phyloP scores from a whole-genome alignment of 345 rosid species.

The Diplotaxis tenuifolia region DNA sequence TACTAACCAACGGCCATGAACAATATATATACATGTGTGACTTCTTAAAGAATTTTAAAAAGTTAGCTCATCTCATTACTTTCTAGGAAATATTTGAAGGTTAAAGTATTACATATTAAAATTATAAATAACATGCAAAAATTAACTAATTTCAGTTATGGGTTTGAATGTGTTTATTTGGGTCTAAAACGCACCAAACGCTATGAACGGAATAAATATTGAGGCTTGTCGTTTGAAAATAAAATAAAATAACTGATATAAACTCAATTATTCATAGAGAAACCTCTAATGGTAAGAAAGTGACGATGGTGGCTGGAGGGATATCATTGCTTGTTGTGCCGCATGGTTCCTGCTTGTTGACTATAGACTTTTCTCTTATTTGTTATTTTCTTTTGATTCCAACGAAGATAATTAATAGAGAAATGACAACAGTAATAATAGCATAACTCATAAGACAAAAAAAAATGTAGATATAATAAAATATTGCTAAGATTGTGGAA shows the following conservation, averaged over 20 bases:
- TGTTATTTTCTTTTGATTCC: slow-evolving; percentile 12
- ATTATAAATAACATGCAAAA: background rate
- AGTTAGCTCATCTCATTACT: background rate
- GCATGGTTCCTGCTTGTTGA: slow-evolving; percentile 38
- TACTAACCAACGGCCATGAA: background rate
- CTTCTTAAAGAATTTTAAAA: background rate
- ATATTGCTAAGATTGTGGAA: background rate
- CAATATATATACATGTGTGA: background rate
- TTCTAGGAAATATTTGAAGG: background rate
- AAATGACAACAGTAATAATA: background rate
- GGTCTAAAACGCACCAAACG: slow-evolving; percentile 15
- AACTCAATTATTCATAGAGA: slow-evolving; percentile 9
- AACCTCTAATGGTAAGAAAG: slow-evolving; percentile 34
- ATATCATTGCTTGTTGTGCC: slow-evolving; percentile 39
- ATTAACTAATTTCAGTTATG: background rate
- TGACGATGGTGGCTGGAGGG: slow-evolving; percentile 32
- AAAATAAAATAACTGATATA: background rate
- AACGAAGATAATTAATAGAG: background rate
- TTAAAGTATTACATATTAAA: background rate
- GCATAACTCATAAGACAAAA: background rate
- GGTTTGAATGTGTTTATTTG: background rate
- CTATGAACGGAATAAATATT: background rate
- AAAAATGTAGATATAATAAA: background rate
- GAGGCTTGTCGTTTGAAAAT: background rate
- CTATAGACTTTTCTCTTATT: slow-evolving; percentile 37